Conservation (phyloP, 1,284 basidiomycete genomes). For the Uromyces viciae-fabae region DNA sequence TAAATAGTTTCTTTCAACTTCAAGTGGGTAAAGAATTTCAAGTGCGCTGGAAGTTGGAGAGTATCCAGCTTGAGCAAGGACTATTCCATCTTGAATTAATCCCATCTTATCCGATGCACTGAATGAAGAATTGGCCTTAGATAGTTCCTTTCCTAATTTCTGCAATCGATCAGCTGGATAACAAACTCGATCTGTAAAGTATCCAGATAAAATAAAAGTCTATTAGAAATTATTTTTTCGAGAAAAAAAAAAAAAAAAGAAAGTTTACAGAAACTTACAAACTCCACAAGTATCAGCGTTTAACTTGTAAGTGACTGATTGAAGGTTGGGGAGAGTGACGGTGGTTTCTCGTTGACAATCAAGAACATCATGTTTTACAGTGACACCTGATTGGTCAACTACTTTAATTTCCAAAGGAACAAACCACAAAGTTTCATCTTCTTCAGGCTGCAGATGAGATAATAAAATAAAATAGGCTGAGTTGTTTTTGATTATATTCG, state of each 20-base stretch:
- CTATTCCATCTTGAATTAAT: slow-evolving; percentile 74
- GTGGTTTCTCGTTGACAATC: slow-evolving; percentile 68
- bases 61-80: slow-evolving; percentile 75
- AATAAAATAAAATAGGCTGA: background rate
- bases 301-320: slow-evolving; percentile 70
- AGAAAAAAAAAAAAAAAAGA: slow-evolving; percentile 44
- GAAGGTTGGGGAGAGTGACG: slow-evolving; percentile 64
- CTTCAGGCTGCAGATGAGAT: slow-evolving; percentile 59
- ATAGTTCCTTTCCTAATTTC: slow-evolving; percentile 74
- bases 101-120: slow-evolving; percentile 81
- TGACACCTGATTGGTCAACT: slow-evolving; percentile 61
- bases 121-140: slow-evolving; percentile 66
- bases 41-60: slow-evolving; percentile 72
- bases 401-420: slow-evolving; percentile 76
- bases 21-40: slow-evolving; percentile 61
- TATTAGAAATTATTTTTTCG: slow-evolving; percentile 39
- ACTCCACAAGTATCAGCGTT: slow-evolving; percentile 86
- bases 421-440: slow-evolving; percentile 87
- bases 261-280: slow-evolving; percentile 62
- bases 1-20: slow-evolving; percentile 49
- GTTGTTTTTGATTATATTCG: background rate
- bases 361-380: slow-evolving; percentile 65
- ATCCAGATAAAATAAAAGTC: background rate
- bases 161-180: slow-evolving; percentile 77
- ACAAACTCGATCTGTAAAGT: slow-evolving; percentile 68